Conservation (phyloP, 305 asterid species). For the Nicotiana rustica region DNA sequence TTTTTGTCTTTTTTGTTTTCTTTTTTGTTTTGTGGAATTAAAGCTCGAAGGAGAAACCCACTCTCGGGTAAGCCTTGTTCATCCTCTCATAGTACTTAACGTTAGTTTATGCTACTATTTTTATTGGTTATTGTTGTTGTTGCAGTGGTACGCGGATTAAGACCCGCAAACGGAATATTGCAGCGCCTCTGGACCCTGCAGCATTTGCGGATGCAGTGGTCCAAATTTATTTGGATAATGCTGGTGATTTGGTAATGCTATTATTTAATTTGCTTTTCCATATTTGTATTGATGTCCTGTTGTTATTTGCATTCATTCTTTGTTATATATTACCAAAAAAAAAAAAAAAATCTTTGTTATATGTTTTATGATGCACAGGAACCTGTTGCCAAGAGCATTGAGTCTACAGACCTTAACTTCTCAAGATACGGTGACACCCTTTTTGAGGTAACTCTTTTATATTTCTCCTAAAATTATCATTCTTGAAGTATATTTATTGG, state of each 20-base stretch:
- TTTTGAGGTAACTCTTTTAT: conserved; percentile 63
- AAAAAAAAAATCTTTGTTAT: neutral
- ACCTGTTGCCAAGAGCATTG: conserved; percentile 85
- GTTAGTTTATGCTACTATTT: neutral
- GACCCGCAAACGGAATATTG: conserved; percentile 99
- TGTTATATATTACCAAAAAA: too few species aligned
- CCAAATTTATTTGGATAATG: conserved; percentile 99
- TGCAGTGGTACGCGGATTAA: conserved; percentile 99
- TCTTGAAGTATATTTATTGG: neutral
- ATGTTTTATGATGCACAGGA: conserved; percentile 55
- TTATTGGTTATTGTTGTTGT: too few species aligned
- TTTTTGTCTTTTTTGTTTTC: neutral
- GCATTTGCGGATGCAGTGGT: conserved; percentile 99
- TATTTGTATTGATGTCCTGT: neutral
- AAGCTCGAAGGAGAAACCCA: conserved; percentile 99
- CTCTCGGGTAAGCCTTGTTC: conserved; percentile 72
- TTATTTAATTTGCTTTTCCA: neutral
- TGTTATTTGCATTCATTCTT: neutral
- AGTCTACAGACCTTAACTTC: conserved; percentile 84
- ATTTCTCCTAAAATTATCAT: neutral
- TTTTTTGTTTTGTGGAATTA: neutral
- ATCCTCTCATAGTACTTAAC: neutral
- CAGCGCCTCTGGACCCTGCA: conserved; percentile 99
- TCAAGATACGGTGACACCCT: conserved; percentile 96
- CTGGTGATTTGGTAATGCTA: conserved; percentile 89